Conservation (phyloP, 176 grass and related monocot species). For the Luzula sylvatica region DNA sequence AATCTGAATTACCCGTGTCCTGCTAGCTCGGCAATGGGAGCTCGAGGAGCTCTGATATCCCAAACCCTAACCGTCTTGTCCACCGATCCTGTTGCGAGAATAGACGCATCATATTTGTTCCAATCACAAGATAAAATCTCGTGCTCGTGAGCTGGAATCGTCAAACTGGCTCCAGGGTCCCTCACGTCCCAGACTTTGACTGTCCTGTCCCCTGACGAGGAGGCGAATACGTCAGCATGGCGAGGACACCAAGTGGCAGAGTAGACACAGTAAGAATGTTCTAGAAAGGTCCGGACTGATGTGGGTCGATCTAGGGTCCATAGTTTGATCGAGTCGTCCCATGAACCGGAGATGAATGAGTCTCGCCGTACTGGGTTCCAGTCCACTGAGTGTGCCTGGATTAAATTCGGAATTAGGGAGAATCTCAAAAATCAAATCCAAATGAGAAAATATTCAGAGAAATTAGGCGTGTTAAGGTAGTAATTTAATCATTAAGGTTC, state of each 20-base stretch:
- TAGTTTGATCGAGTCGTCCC: slow-evolving; percentile 86
- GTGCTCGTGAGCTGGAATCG: slow-evolving; percentile 62
- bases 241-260: slow-evolving; percentile 55
- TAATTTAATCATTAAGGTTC: too few species aligned
- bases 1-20: slow-evolving; percentile 30
- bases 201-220: slow-evolving; percentile 60
- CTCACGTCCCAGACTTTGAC: slow-evolving; percentile 76
- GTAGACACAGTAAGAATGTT: slow-evolving; percentile 87
- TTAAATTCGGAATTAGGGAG: too few species aligned
- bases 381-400: slow-evolving; percentile 29
- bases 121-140: slow-evolving; percentile 82
- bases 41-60: slow-evolving; percentile 58
- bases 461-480: too few species aligned
- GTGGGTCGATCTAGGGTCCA: slow-evolving; percentile 67
- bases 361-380: slow-evolving; percentile 85
- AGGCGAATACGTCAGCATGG: slow-evolving; percentile 77
- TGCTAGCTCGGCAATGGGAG: slow-evolving; percentile 46
- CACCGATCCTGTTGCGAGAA: slow-evolving; percentile 69
- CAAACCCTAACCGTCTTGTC: slow-evolving; percentile 85
- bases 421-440: too few species aligned
- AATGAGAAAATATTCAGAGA: too few species aligned
- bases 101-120: slow-evolving; percentile 85
- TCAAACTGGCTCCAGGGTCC: slow-evolving; percentile 51
- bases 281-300: slow-evolving; percentile 65
- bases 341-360: slow-evolving; percentile 61